Conservation (phyloP, 176 grass and related monocot genomes). For the Eremochloa ophiuroides region DNA sequence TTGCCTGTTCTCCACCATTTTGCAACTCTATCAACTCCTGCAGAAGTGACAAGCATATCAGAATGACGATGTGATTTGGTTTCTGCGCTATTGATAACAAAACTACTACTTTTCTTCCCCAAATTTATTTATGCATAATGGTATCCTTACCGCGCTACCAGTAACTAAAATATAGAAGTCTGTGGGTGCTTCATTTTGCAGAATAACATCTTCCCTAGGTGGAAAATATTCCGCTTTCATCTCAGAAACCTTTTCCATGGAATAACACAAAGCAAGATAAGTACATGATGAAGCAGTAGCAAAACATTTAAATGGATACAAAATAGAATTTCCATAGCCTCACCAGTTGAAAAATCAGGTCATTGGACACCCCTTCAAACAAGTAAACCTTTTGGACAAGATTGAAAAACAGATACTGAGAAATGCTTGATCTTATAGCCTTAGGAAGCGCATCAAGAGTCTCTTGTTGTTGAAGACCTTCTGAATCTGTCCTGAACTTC, state of each 20-base stretch:
- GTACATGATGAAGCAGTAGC: neutral
- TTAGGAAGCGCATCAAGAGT: constrained; percentile 86
- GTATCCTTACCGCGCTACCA: constrained; percentile 60
- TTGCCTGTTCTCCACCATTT: constrained; percentile 61
- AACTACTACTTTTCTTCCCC: constrained; percentile 3
- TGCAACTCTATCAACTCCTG: constrained; percentile 69
- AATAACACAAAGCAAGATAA: constrained; percentile 32
- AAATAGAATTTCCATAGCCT: neutral
- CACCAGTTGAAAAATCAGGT: constrained; percentile 97
- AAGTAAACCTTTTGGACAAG: constrained; percentile 83
- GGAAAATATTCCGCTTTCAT: constrained; percentile 99
- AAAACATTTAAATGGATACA: neutral
- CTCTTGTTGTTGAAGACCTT: constrained; percentile 99
- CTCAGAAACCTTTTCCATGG: constrained; percentile 70
- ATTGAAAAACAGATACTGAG: constrained; percentile 74
- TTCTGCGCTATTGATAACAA: constrained; percentile 1
- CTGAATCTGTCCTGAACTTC: constrained; percentile 95
- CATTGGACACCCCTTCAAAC: constrained; percentile 72
- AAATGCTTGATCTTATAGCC: constrained; percentile 97
- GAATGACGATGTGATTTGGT: constrained; percentile 11
- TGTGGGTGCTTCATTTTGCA: constrained; percentile 97
- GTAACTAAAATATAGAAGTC: constrained; percentile 95
- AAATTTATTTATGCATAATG: neutral
- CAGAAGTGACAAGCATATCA: constrained; percentile 36
- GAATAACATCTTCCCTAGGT: constrained; percentile 96